Base-by-base conservation (phyloP, 2,329 filamentous ascomycete species). In the Aspergillus felis region DNA sequence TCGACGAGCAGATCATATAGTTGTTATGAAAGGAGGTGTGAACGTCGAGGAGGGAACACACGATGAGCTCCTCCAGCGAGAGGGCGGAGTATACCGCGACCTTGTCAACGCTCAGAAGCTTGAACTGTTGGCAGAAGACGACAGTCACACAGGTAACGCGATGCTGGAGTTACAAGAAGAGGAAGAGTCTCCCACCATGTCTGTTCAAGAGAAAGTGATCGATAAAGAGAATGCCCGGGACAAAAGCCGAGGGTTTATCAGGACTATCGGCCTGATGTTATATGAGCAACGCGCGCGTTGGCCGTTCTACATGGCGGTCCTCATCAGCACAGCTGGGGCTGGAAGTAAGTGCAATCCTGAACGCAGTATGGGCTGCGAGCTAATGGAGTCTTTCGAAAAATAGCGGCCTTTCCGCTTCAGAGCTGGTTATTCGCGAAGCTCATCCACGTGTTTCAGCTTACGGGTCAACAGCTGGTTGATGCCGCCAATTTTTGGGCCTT, bases 1-100 rank as follows among this genome's bases (percentile, higher is more conserved):
- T 60, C 81, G 78, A 27, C 77, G 78, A 63, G 82, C 81, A 44
- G 81, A 84, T 56, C 81, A 83, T 60, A 84, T 84, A 51, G 73
- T 84, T 7, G 81, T 83, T 5, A 71, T 84, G 51, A 78, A 83
- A 61, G 78, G 81, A 61, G 82, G 82, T 54, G 73, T 73, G 56
- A 80, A 82, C 0, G 74, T 78, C 10, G 82, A 84, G 64, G 72
- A 76, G 27, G 82, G 82, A 20, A 80, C 75, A 1, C 82, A 84
- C 56, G 71, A 78, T 17, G 78, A 82, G 32, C 32, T 38, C 57
- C 71, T 84, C 20, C 72, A 83, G 22, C 67, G 67, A 83, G 87
- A 51, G n/a, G 57, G 61, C n/a, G 66, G 68, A 50, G 55, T 62
- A 8, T 71, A 69, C 50, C 57, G 62, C 14, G 60, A 61, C 9